Base-by-base conservation (phyloP, 192 early-diverging fungal genomes). In the Fimicolochytrium jonesii region DNA sequence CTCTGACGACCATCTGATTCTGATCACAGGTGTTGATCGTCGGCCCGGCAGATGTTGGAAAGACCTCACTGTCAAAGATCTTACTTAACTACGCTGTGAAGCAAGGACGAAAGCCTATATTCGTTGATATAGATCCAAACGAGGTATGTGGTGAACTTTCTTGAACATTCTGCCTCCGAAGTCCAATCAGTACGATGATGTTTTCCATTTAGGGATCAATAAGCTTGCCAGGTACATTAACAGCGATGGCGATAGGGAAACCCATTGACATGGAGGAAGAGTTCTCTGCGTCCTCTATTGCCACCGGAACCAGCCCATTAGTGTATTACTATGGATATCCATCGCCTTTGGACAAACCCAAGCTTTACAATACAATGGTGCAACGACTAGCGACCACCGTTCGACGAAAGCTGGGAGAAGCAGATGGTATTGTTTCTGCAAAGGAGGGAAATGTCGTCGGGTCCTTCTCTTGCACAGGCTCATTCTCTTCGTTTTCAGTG, bases 31-130 rank as follows among this genome's bases (percentile, higher is more conserved):
- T 95, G 1, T 67, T 99, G 72, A 78, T 99, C 13, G 83, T 96
- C 0, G 97, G 97, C 0, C 92, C 95, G 2, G 75, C 87, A 31
- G 93, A 99, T 69, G 83, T 90, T 15, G 97, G 97, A 20, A 99
- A 99, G 69, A 92, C 93, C 1, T 86, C 90, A 0, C 64, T 97
- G 18, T 79, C 83, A 28, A 92, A 91, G 49, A 87, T 91, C 11
- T 75, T 99, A 13, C 60, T 90, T n/a, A 94, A 90, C 66, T 99
- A 99, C 54, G 87, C 88, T 0, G 77, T 90, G 11, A 77, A 90
- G 28, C 83, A 88, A 63, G 83, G 79, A 4, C 80, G 82, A 31
- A 71, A 76, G 10, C 91, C 92, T 1, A 53, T 97, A 22, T 95
- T 89, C 77, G 89, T 91, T 0, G 88, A 91, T 56, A 67, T 97